Conservation (phyloP, 768 basidiomycete species). For the Asterophora lycoperdoides region DNA sequence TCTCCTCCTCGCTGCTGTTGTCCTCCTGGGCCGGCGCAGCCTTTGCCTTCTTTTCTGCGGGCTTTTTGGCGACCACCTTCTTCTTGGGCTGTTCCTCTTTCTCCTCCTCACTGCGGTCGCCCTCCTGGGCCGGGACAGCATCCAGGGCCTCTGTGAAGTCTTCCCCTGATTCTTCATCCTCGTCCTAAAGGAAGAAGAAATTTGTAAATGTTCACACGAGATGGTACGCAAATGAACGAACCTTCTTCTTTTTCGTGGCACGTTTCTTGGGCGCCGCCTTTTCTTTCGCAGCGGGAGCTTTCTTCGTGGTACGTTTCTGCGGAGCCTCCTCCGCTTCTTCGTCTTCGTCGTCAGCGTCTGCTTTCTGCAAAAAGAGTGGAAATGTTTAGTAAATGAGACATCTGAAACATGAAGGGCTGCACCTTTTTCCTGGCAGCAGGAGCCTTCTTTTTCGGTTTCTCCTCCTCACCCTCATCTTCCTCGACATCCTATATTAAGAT, state of each 20-base stretch:
- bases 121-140: conserved; percentile 33
- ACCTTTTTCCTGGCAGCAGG: conserved; percentile 31
- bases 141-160: conserved; percentile 41
- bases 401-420: background rate
- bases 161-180: conserved; percentile 38
- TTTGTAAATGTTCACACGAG: background rate
- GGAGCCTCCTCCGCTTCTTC: conserved; percentile 34
- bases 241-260: conserved; percentile 40
- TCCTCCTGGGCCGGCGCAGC: conserved; percentile 34
- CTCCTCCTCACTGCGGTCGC: conserved; percentile 34
- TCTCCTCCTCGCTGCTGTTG: conserved; percentile 35
- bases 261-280: conserved; percentile 48
- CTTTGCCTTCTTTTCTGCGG: conserved; percentile 22
- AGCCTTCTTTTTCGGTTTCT: conserved; percentile 53
- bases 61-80: conserved; percentile 35
- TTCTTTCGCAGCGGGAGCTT: conserved; percentile 37
- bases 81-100: conserved; percentile 44
- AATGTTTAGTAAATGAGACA: conserved; percentile 2
- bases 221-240: conserved; percentile 10
- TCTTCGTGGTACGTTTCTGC: conserved; percentile 43
- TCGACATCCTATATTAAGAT: conserved; percentile 21
- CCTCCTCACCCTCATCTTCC: conserved; percentile 34
- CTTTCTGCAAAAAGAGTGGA: conserved; percentile 16
- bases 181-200: conserved; percentile 17
- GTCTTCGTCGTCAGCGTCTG: conserved; percentile 28